Conservation (phyloP, 1,284 basidiomycete genomes). For the Lentinula novae-zelandiae region DNA sequence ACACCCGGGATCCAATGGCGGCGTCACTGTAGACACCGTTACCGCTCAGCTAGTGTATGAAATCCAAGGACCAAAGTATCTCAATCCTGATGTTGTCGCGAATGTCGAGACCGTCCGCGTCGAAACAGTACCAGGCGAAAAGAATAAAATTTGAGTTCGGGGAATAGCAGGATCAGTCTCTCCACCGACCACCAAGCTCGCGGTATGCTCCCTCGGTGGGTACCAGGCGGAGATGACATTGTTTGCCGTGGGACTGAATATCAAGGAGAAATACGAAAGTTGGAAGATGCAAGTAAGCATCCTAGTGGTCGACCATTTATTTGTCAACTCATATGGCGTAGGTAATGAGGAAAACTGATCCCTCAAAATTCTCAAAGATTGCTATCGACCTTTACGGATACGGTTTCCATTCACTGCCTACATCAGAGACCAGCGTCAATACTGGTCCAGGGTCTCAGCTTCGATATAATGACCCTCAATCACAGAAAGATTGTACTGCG, state of each 20-base stretch:
- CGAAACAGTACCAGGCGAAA: conserved; percentile 14
- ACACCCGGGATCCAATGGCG: conserved; percentile 17
- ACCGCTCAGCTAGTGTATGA: conserved; percentile 23
- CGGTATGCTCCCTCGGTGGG: conserved; percentile 18
- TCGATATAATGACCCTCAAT: background rate
- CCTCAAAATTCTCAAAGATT: conserved; percentile 10
- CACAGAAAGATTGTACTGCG: conserved; percentile 11
- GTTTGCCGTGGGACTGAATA: conserved; percentile 20
- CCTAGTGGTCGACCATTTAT: background rate
- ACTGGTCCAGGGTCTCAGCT: background rate
- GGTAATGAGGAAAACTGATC: conserved; percentile 14
- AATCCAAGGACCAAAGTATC: conserved; percentile 22
- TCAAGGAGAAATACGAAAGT: conserved; percentile 18
- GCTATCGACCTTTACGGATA: conserved; percentile 15
- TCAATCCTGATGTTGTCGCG: conserved; percentile 21
- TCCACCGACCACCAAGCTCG: conserved; percentile 22
- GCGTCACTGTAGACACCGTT: conserved; percentile 20
- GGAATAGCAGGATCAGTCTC: conserved; percentile 17
- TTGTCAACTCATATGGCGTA: background rate
- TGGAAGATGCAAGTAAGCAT: conserved; percentile 8
- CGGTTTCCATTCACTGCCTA: background rate
- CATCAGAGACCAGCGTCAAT: background rate
- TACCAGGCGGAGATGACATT: conserved; percentile 20
- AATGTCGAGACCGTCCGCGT: conserved; percentile 5
- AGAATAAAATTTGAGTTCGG: conserved; percentile 17